These are phyloP conservation scores for Fusarium goolgardi DNA, from an alignment of 2,329 filamentous ascomycete genomes.

Conservation along the genomic window DNA sequence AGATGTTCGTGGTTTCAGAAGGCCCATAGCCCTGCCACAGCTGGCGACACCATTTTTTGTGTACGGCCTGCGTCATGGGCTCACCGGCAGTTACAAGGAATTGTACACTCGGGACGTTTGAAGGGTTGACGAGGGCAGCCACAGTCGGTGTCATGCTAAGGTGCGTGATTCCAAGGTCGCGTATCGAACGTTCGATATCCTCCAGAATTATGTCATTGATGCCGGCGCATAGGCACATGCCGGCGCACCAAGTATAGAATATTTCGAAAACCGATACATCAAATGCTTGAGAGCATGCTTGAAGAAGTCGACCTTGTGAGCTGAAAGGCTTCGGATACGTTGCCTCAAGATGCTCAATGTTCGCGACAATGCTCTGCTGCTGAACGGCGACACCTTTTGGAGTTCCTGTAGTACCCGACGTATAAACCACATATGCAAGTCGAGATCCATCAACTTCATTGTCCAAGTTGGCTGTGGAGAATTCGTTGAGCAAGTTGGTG, in stretches of 20 bases:
- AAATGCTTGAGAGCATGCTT: constrained; percentile 86
- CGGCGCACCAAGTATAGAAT: constrained; percentile 83
- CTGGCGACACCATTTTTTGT: constrained; percentile 73
- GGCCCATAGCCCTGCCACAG: constrained; percentile 87
- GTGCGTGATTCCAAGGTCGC: constrained; percentile 75
- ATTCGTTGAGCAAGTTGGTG: constrained; percentile 40
- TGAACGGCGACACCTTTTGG: constrained; percentile 86
- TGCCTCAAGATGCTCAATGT: constrained; percentile 73
- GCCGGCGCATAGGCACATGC: constrained; percentile 82
- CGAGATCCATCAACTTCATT: constrained; percentile 58
- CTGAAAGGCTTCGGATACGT: constrained; percentile 69
- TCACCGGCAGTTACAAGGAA: constrained; percentile 88
- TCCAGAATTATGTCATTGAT: constrained; percentile 79
- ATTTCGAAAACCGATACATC: constrained; percentile 93
- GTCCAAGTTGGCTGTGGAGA: constrained; percentile 53
- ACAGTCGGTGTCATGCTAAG: constrained; percentile 89
- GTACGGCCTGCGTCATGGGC: constrained; percentile 77
- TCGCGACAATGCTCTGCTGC: constrained; percentile 79
- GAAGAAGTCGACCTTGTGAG: constrained; percentile 71
- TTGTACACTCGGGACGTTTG: constrained; percentile 74
- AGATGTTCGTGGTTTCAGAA: constrained; percentile 89
- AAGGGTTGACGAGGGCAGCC: constrained; percentile 76
- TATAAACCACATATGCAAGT: constrained; percentile 83
- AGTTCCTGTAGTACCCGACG: constrained; percentile 82
- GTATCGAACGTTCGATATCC: constrained; percentile 76